Conservation (phyloP, 2,329 filamentous ascomycete species). For the Penicillium oxalicum region DNA sequence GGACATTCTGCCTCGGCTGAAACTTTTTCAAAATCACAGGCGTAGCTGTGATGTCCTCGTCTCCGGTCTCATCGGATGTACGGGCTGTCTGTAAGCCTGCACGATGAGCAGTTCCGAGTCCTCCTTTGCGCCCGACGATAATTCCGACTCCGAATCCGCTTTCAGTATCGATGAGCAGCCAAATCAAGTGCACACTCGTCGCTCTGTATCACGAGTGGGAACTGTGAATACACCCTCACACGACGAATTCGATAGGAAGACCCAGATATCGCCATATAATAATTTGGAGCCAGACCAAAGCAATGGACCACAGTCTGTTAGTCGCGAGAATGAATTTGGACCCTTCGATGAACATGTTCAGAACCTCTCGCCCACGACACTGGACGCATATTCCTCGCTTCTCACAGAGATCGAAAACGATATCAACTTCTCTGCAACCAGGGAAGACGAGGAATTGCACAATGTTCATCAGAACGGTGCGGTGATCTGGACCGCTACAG, state of each 20-base stretch:
- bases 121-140: slow-evolving; percentile 29
- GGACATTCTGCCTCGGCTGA: slow-evolving; percentile 1
- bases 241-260: background rate
- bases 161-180: slow-evolving; percentile 10
- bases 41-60: slow-evolving; percentile 24
- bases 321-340: slow-evolving; percentile 4
- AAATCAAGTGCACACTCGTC: slow-evolving; percentile 2
- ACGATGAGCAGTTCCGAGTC: slow-evolving; percentile 35
- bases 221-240: background rate
- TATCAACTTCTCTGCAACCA: slow-evolving; percentile 3
- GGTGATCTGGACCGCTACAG: slow-evolving; percentile 61
- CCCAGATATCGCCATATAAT: background rate
- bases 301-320: background rate
- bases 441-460: slow-evolving; percentile 20
- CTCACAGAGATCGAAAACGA: slow-evolving; percentile 54
- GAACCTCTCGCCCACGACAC: slow-evolving; percentile 39
- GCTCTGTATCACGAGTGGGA: slow-evolving; percentile 4
- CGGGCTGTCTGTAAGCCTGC: slow-evolving; percentile 31
- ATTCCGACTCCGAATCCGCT: slow-evolving; percentile 21
- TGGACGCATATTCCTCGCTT: slow-evolving; percentile 46
- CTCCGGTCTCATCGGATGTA: slow-evolving; percentile 15
- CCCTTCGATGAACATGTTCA: slow-evolving; percentile 2
- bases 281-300: background rate
- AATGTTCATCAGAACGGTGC: slow-evolving; percentile 59
- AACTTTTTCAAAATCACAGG: slow-evolving; percentile 2